Evolutionary conservation across 176 grass and related monocot species (phyloP).

Genomic region (Avena eriantha): DNA sequence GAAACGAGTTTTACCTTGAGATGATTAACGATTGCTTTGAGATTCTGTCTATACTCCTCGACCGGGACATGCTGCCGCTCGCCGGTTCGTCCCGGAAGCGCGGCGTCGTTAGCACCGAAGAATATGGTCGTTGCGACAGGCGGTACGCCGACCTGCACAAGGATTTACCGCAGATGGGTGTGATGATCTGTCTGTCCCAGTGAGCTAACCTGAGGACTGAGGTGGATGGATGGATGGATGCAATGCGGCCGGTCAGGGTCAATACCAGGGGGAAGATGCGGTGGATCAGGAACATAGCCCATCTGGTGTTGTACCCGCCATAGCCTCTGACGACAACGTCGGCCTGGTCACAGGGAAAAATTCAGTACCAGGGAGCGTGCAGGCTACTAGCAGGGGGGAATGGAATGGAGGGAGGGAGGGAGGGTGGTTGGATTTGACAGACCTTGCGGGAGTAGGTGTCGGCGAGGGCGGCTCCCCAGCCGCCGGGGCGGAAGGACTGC

Average conservation of each 20-base stretch:
- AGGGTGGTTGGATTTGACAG: background rate
- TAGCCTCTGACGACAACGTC: constrained; percentile 86
- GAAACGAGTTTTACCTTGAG: constrained; percentile 58
- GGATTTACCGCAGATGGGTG: too few species aligned
- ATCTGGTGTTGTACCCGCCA: constrained; percentile 90
- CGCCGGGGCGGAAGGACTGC: constrained; percentile 66
- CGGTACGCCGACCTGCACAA: constrained; percentile 46
- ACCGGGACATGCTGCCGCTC: constrained; percentile 78
- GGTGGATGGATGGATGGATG: background rate
- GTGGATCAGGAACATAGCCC: constrained; percentile 86
- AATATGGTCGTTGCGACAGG: constrained; percentile 65
- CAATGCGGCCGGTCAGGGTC: too few species aligned
- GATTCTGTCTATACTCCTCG: constrained; percentile 77
- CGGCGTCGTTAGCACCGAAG: constrained; percentile 89
- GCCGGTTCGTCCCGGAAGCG: constrained; percentile 58
- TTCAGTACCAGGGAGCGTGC: background rate
- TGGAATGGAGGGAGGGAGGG: background rate
- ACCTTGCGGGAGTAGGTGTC: constrained; percentile 79
- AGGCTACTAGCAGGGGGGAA: background rate
- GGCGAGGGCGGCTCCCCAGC: constrained; percentile 66
- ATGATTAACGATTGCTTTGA: constrained; percentile 67
- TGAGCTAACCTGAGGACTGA: too few species aligned
- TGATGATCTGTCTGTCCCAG: too few species aligned
- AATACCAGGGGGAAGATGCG: constrained; percentile 67
- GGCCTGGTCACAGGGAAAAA: constrained; percentile 48